phyloP scores from a whole-genome alignment of 2,329 filamentous ascomycete species.

The Hypoxylon sp. region DNA sequence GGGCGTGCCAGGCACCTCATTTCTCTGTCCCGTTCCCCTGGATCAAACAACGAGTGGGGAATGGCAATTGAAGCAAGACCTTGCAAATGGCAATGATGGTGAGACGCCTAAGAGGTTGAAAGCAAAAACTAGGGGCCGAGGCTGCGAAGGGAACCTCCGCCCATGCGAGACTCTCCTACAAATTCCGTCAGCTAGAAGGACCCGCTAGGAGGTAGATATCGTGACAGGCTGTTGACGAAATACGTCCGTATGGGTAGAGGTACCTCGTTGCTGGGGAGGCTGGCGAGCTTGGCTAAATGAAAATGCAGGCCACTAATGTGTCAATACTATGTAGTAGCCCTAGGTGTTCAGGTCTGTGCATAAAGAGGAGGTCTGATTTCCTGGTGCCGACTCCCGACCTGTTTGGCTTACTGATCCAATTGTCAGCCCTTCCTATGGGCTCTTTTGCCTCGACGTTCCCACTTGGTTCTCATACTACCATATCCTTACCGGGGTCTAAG shows the following conservation, averaged over 20 bases:
- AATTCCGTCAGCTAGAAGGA: slow-evolving; percentile 18
- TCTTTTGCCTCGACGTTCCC: slow-evolving; percentile 29
- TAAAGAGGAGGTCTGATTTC: slow-evolving; percentile 5
- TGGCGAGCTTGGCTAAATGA: slow-evolving; percentile 13
- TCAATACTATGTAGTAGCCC: slow-evolving; percentile 4
- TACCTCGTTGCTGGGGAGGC: slow-evolving; percentile 6
- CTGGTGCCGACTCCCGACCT: slow-evolving; percentile 24
- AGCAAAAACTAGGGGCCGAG: slow-evolving; percentile 14
- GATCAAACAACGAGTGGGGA: slow-evolving; percentile 25
- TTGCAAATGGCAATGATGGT: slow-evolving; percentile 12
- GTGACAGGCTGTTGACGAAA: slow-evolving; percentile 16
- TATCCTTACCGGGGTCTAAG: slow-evolving; percentile 23
- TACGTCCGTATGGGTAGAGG: slow-evolving; percentile 16
- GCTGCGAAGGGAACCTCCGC: slow-evolving; percentile 11
- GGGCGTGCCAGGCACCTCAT: slow-evolving; percentile 24
- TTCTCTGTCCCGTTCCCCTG: slow-evolving; percentile 22
- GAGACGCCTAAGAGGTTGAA: slow-evolving; percentile 9
- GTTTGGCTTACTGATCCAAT: slow-evolving; percentile 21
- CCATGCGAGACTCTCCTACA: slow-evolving; percentile 5
- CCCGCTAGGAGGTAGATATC: slow-evolving; percentile 8
- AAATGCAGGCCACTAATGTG: slow-evolving; percentile 18
- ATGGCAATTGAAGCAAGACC: background rate
- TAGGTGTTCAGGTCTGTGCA: slow-evolving; percentile 13
- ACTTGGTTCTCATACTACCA: slow-evolving; percentile 23
- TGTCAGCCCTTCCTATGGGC: slow-evolving; percentile 25